Evolutionary conservation across 2,329 filamentous ascomycete species (phyloP), one percentile per base, ranked within the genome.

Genomic region (Colletotrichum cordylinicola): DNA sequence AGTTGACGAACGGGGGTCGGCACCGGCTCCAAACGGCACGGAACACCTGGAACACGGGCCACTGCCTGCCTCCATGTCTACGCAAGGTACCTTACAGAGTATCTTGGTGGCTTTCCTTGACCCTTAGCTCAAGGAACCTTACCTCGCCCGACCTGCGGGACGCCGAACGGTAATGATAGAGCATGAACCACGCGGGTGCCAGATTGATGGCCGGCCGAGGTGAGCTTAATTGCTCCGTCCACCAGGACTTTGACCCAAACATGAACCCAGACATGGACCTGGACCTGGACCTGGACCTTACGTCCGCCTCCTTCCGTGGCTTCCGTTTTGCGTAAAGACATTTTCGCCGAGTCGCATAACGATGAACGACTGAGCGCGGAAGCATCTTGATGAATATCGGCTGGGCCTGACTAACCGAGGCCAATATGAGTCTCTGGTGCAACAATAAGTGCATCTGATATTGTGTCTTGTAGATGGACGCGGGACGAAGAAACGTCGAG

Each of bases 291-390:
- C 24, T n/a, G 18, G 39, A 43, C 39, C 39, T 2, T 43, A 43
- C 39, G 39, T 69, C 52, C 31, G 37, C 56, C 33, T 24, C 12
- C 56, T 64, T 73, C 71, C 65, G 71, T 55, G 9, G 37, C 65
- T 73, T 70, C 66, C 70, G 70, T 73, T 73, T 69, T 52, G 65
- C 39, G 29, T 67, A 71, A 7, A 35, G 5, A 21, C 43, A n/a
- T 67, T 21, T 31, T 61, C 35, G 24, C 18, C 52, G n/a, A 35
- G 70, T 31, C 35, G 70, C 58, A 70, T 70, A 29, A 56, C 21
- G n/a, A 43, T 18, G 31, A 24, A 62, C 27, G 31, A 37, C 55
- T 39, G 65, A 21, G 56, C 58, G 29, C 21, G 18, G 55, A 73
- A 43, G 56, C 70, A 73, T 64, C 16, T 64, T 62, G 55, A 73